Base-by-base conservation (phyloP, 306 rosid genomes). In the Dalbergia cultrata region DNA sequence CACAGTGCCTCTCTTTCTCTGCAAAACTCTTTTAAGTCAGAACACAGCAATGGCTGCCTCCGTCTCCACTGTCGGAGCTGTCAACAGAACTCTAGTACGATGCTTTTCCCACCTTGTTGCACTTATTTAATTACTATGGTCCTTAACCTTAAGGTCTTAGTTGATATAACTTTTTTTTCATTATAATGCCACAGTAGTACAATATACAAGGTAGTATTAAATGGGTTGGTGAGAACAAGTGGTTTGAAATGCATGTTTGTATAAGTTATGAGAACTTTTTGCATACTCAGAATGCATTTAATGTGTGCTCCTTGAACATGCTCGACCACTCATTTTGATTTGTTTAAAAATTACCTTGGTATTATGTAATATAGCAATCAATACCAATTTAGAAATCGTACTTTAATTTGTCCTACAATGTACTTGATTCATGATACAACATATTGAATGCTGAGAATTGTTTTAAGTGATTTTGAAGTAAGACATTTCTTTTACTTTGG, bases 21-120 rank as follows among this genome's bases (percentile, higher is more conserved):
- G 41, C 39, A 5, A 50, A 26, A 50, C 66, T 68, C 65, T 19
- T 17, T 7, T 37, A 1, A 72, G 18, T 76, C 18, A 44, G 5
- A 49, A 17, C 64, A 44, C 59, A 22, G 11, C 80, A 76, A 95
- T 95, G 98, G 97, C 97, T 69, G 86, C 98, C 72, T 84, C 98
- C 65, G 82, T 91, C 82, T 89, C 98, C 81, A 91, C 97, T 49
- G 44, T 95, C 49, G 97, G 92, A 83, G 91, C 89, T 59, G 89
- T 91, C 83, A 95, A 92, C 97, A 70, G 87, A 76, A 88, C 84
- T 66, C 93, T 81, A 63, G 97, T 95, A 85, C 1, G 83, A 16
- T 19, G 67, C 53, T 58, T 66, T 73, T 54, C 53, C 70, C 65
- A 22, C 83, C 74, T 34, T 41, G 13, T 70, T 35, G 17, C 61